phyloP scores from a whole-genome alignment of 2,329 filamentous ascomycete genomes.

The Fusarium sororula region DNA sequence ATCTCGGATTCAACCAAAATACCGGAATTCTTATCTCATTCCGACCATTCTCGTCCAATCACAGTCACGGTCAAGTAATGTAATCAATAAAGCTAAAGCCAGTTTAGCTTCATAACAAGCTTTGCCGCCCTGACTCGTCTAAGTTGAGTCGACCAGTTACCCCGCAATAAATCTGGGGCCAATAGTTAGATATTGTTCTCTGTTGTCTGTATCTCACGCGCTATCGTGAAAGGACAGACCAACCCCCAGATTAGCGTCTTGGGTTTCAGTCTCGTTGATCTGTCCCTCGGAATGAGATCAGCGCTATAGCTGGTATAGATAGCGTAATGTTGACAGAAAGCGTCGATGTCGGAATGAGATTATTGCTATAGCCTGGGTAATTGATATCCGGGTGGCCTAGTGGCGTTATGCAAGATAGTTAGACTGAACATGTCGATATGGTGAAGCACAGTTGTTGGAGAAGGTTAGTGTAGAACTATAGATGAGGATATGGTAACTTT shows the following conservation, averaged over 20 bases:
- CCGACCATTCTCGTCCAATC: neutral
- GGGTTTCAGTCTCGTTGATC: neutral
- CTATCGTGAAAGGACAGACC: no score
- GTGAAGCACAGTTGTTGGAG: no score
- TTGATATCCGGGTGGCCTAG: neutral
- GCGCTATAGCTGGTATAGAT: neutral
- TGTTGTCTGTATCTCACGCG: no score
- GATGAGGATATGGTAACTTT: accelerated
- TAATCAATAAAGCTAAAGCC: neutral
- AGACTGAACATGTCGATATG: no score
- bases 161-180: neutral
- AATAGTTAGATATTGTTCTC: no score
- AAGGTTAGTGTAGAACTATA: accelerated
- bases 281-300: neutral
- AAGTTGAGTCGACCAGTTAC: neutral
- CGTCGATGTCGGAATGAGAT: neutral
- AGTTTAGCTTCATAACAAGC: neutral
- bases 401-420: no score
- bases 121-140: neutral
- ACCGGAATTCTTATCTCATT: neutral
- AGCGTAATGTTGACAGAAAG: neutral
- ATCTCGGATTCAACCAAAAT: neutral
- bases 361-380: neutral
- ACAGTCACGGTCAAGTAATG: neutral
- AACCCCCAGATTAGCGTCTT: no score